Conservation (phyloP, 2,329 filamentous ascomycete species). For the Colletotrichum sp. region DNA sequence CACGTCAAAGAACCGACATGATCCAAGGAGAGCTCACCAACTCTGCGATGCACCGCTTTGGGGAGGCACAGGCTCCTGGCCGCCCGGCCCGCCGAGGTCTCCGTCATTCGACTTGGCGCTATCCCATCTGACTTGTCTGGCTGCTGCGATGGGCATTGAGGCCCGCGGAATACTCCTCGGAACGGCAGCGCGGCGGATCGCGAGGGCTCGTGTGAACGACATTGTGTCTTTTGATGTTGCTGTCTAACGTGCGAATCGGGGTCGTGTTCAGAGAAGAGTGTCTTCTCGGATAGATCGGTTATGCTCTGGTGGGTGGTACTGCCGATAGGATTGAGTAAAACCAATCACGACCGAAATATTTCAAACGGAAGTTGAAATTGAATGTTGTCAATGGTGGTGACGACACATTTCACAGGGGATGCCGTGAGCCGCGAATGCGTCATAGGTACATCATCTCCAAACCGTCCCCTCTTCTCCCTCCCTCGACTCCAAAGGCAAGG, state of each 20-base stretch:
- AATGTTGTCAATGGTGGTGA: not conserved
- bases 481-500: not conserved
- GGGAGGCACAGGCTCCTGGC: slow-evolving; percentile 11
- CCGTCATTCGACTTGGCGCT: slow-evolving; percentile 2
- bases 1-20: not conserved
- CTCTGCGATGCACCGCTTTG: slow-evolving; percentile 2
- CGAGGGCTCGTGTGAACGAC: not conserved
- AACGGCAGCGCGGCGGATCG: not conserved
- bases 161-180: not conserved
- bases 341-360: not conserved
- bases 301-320: no score
- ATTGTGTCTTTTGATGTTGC: not conserved
- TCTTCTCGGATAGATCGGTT: not conserved
- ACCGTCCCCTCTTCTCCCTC: not conserved
- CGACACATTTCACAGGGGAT: not conserved
- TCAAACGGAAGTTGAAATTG: not conserved
- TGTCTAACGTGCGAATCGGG: fast-evolving
- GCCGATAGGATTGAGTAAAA: not conserved
- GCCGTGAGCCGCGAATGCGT: not conserved
- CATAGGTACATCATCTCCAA: not conserved
- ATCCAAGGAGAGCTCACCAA: not conserved
- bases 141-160: not conserved
- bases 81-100: slow-evolving; percentile 17
- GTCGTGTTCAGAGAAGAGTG: fast-evolving
- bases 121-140: not conserved